Conservation (phyloP, 441 rosid species). For the Corymbia calophylla region DNA sequence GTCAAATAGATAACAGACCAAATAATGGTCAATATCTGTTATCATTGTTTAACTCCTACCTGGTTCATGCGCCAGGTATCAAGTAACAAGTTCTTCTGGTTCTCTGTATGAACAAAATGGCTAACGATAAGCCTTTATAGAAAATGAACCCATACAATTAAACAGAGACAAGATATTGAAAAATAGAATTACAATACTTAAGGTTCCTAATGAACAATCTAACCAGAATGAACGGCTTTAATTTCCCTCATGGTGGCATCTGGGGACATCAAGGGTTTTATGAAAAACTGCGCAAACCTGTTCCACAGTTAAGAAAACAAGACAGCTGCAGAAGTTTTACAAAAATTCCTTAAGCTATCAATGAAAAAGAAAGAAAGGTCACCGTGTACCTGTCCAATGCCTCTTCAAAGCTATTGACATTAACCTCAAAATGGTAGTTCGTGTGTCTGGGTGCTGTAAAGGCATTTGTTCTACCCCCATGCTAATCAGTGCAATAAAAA, state of each 20-base stretch:
- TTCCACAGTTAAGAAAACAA: constrained; percentile 7
- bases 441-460: constrained; percentile 62
- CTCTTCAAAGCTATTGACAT: constrained; percentile 63
- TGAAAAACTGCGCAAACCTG: constrained; percentile 90
- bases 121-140: not conserved
- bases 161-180: not conserved
- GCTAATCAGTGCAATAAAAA: constrained; percentile 29
- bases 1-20: not conserved
- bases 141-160: not conserved
- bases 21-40: not conserved
- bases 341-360: not conserved
- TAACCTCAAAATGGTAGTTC: constrained; percentile 68
- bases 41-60: constrained; percentile 24
- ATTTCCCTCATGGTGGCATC: constrained; percentile 89
- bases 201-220: not conserved
- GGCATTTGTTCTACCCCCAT: constrained; percentile 84
- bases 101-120: constrained; percentile 38
- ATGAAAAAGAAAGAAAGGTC: not conserved
- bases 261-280: constrained; percentile 84
- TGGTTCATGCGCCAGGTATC: constrained; percentile 82
- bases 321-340: not conserved
- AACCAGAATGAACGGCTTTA: constrained; percentile 93
- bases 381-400: constrained; percentile 78
- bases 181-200: not conserved
- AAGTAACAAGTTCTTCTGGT: constrained; percentile 79